Base-by-base conservation (phyloP, 495 filamentous ascomycete genomes). In the Tuber melanosporum region DNA sequence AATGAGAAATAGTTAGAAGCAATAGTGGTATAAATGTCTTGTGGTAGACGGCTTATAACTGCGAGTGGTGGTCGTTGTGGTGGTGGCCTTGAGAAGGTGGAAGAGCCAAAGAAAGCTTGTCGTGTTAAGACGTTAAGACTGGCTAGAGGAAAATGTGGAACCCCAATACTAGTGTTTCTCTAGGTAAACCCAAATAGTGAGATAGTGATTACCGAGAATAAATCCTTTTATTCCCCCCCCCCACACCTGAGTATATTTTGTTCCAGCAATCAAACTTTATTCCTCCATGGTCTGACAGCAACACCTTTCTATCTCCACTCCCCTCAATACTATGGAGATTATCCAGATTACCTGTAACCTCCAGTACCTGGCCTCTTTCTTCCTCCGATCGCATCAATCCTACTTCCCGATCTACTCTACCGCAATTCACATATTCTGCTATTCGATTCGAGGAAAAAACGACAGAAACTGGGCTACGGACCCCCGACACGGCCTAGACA, bases 281-380 rank as follows among this genome's bases (percentile, higher is more conserved):
- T 69, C 82, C 80, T 43, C 79, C 81, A 14, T 42, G 77, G 17
- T 77, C 74, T 26, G 3, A 72, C 52, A 32, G 69, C 45, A 75
- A 78, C 52, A 71, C 52, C 76, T 32, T 71, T 71, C 17, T 39
- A 39, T 46, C 74, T 32, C 43, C 73, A 42, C 43, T 70, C 57
- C 36, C 49, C 62, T 78, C 41, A 75, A 71, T 7, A 75, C 78
- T n/a, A 83, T 88, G 87, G 83, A 88, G 82, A 73, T 85, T 73
- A 83, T 85, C 80, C 80, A 82, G 71, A 79, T 84, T 14, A 82
- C 82, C 75, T 76, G 85, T 77, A 52, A 78, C 78, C 71, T 72
- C 77, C 66, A 77, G 81, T 62, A 75, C 84, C 36, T 36, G 49
- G 70, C 62, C 73, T 78, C 70, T 83, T 78, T 69, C 41, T 80